Percentiles rank a stretch among this genome's conserved stretches.
Evolutionary conservation across 192 early-diverging fungal species (phyloP).

Genomic region (Helicostylum pulchrum): DNA sequence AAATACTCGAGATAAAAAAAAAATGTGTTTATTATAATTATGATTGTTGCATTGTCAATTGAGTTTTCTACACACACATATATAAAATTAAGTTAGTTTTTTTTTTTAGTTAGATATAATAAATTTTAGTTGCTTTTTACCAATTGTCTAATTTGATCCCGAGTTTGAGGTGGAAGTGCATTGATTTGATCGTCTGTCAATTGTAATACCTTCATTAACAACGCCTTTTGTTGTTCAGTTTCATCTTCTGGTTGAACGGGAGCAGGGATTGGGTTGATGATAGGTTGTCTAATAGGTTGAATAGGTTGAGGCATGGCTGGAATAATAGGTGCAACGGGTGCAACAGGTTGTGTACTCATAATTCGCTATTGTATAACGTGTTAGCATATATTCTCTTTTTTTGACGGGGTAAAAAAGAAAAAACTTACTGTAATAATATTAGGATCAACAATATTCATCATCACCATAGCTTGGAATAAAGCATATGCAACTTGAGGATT

Average conservation of each 20-base stretch:
- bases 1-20: constrained; percentile 38
- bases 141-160: constrained; percentile 68
- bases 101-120: neutral
- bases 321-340: neutral
- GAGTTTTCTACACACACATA: constrained; percentile 13
- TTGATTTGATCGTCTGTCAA: constrained; percentile 81
- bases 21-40: neutral
- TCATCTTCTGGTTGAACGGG: constrained; percentile 12
- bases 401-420: neutral
- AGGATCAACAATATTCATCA: constrained; percentile 76
- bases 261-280: neutral
- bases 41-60: constrained; percentile 21
- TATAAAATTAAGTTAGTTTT: neutral
- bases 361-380: constrained; percentile 14
- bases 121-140: constrained; percentile 12
- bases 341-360: constrained; percentile 14
- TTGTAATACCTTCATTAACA: constrained; percentile 77
- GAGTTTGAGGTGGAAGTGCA: constrained; percentile 73
- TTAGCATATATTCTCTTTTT: neutral
- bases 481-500: constrained; percentile 85
- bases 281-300: neutral
- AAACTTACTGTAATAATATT: constrained; percentile 50
- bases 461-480: constrained; percentile 76
- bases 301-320: constrained; percentile 1
- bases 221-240: constrained; percentile 63